These are phyloP conservation scores for Hypoxylon lenormandii DNA, from an alignment of 495 filamentous ascomycete genomes.

Conservation along the genomic window DNA sequence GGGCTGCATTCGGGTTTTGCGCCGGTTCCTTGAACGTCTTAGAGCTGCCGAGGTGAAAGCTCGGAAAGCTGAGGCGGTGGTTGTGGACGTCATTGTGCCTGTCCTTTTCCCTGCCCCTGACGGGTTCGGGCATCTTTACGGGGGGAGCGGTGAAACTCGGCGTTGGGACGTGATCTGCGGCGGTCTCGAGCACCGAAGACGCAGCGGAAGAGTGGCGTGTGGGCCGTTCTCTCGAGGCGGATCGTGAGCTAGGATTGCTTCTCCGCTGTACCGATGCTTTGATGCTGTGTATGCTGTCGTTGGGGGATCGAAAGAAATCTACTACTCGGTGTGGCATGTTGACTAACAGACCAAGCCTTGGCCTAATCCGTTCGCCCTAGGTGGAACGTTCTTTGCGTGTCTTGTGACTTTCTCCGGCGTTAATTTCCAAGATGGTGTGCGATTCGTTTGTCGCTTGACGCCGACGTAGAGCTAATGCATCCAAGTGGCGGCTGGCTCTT, in stretches of 20 bases:
- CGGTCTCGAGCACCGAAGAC: slow-evolving; percentile 52
- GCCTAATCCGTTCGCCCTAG: slow-evolving; percentile 4
- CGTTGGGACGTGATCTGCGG: slow-evolving; percentile 44
- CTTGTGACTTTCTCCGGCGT: slow-evolving; percentile 19
- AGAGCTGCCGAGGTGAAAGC: slow-evolving; percentile 58
- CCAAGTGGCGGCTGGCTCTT: slow-evolving; percentile 22
- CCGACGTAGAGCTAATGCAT: slow-evolving; percentile 38
- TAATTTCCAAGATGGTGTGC: background rate
- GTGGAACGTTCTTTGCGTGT: slow-evolving; percentile 12
- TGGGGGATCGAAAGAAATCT: slow-evolving; percentile 62
- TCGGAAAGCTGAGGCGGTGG: slow-evolving; percentile 62
- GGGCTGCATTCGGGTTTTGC: slow-evolving; percentile 61
- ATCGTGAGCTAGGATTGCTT: slow-evolving; percentile 38
- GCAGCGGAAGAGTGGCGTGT: slow-evolving; percentile 51
- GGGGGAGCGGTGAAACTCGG: slow-evolving; percentile 44
- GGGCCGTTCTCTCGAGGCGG: slow-evolving; percentile 45
- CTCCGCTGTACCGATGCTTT: slow-evolving; percentile 51
- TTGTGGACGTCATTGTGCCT: slow-evolving; percentile 55
- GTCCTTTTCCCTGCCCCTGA: slow-evolving; percentile 32
- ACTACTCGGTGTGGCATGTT: slow-evolving; percentile 66
- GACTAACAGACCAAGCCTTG: slow-evolving; percentile 14
- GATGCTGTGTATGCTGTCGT: slow-evolving; percentile 50
- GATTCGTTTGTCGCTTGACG: slow-evolving; percentile 2
- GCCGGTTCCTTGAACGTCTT: slow-evolving; percentile 60
- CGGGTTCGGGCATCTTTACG: slow-evolving; percentile 49